Evolutionary conservation across 768 basidiomycete genomes (phyloP).

Genomic region (Leccinum disarticulatum): DNA sequence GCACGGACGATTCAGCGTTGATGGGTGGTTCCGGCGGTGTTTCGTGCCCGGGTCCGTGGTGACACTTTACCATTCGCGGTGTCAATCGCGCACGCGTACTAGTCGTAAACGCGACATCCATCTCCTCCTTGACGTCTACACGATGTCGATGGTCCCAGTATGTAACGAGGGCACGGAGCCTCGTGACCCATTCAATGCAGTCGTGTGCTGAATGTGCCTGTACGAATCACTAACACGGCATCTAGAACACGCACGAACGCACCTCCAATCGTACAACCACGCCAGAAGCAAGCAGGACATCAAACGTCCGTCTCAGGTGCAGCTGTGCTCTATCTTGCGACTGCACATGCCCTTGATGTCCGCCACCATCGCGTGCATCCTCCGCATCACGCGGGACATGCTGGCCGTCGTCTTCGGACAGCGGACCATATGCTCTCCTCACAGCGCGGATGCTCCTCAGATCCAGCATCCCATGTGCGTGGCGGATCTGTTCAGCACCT

Average conservation of each 20-base stretch:
- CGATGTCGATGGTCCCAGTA: conserved; percentile 84
- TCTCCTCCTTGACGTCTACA: conserved; percentile 74
- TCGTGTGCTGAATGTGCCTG: conserved; percentile 65
- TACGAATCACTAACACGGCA: conserved; percentile 3
- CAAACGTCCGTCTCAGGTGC: conserved; percentile 70
- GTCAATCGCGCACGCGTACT: conserved; percentile 59
- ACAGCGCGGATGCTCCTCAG: conserved; percentile 67
- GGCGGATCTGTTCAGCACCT: conserved; percentile 61
- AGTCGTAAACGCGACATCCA: conserved; percentile 64
- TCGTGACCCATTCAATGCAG: conserved; percentile 84
- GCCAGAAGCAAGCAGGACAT: conserved; percentile 70
- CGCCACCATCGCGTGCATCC: conserved; percentile 68
- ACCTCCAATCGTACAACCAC: conserved; percentile 80
- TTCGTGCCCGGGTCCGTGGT: conserved; percentile 39
- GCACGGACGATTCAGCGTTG: conserved; percentile 54
- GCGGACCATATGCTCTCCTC: conserved; percentile 46
- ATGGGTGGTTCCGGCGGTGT: conserved; percentile 50
- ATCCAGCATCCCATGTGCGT: conserved; percentile 69
- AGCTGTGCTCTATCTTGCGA: conserved; percentile 44
- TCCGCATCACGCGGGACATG: conserved; percentile 26
- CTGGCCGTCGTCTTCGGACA: conserved; percentile 31
- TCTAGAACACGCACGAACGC: conserved; percentile 17
- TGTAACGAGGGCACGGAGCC: conserved; percentile 61
- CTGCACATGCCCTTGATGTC: conserved; percentile 50
- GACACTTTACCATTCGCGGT: conserved; percentile 40